phyloP scores from a whole-genome alignment of 345 rosid species.

The Murraya koenigii region DNA sequence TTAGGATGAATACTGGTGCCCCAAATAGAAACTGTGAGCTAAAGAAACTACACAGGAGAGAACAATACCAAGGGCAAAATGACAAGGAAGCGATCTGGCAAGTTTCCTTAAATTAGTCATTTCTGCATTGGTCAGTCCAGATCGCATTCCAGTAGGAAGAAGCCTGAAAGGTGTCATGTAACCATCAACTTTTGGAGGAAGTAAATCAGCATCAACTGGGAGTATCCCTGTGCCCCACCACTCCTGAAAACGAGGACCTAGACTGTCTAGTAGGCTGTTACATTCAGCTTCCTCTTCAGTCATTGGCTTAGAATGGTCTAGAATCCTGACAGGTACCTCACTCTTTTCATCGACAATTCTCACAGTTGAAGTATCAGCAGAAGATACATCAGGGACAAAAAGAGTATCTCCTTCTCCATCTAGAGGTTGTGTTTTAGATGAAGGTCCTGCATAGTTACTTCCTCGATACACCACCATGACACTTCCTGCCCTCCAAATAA shows the following conservation, averaged over 20 bases:
- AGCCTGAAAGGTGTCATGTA: slow-evolving; percentile 95
- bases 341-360: slow-evolving; percentile 34
- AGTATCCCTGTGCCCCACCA: slow-evolving; percentile 99
- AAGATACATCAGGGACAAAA: slow-evolving; percentile 74
- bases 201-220: slow-evolving; percentile 93
- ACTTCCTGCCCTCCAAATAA: slow-evolving; percentile 98
- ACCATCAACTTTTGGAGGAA: slow-evolving; percentile 74
- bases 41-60: slow-evolving; percentile 6
- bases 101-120: slow-evolving; percentile 88
- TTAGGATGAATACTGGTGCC: slow-evolving; percentile 15
- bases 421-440: slow-evolving; percentile 33
- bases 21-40: slow-evolving; percentile 13
- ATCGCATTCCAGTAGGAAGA: slow-evolving; percentile 95
- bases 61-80: slow-evolving; percentile 91
- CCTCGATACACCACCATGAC: slow-evolving; percentile 95
- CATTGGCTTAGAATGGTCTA: slow-evolving; percentile 35
- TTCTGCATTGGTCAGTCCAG: slow-evolving; percentile 88
- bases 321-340: slow-evolving; percentile 35
- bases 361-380: slow-evolving; percentile 32
- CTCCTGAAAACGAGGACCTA: slow-evolving; percentile 91
- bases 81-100: slow-evolving; percentile 91
- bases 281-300: slow-evolving; percentile 84
- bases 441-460: slow-evolving; percentile 68
- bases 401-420: slow-evolving; percentile 46
- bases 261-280: slow-evolving; percentile 67